Evolutionary conservation across 495 filamentous ascomycete genomes (phyloP).

Genomic region (Trichoderma virens): DNA sequence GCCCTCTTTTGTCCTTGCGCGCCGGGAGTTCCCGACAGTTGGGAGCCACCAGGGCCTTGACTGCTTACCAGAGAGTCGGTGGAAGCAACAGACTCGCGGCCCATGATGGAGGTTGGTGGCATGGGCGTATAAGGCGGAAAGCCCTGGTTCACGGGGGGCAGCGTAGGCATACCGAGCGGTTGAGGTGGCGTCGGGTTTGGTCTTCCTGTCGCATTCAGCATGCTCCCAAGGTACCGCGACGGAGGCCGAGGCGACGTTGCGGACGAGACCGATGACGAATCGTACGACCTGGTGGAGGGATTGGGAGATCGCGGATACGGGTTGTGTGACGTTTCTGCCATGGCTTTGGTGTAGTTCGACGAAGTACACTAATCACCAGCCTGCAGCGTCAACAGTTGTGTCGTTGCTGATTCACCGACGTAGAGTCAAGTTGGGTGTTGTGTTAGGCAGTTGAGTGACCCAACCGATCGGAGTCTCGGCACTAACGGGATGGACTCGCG

Average conservation of each 20-base stretch:
- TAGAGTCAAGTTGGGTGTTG: neutral
- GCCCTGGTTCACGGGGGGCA: slow-evolving; percentile 27
- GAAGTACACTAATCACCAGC: neutral
- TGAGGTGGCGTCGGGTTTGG: slow-evolving; percentile 31
- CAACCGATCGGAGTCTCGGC: neutral
- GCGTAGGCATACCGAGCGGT: slow-evolving; percentile 35
- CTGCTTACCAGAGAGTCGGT: slow-evolving; percentile 45
- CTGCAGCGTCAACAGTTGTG: neutral
- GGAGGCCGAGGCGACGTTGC: slow-evolving; percentile 44
- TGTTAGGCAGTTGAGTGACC: slow-evolving; percentile 6
- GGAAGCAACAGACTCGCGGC: slow-evolving; percentile 46
- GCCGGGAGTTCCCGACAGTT: slow-evolving; percentile 31
- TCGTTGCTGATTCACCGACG: neutral
- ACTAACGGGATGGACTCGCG: neutral
- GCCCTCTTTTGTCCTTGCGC: slow-evolving; percentile 75
- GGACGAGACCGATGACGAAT: slow-evolving; percentile 48
- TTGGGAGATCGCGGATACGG: slow-evolving; percentile 47
- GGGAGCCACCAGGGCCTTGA: slow-evolving; percentile 37
- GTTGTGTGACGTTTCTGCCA: slow-evolving; percentile 47
- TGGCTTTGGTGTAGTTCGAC: slow-evolving; percentile 17
- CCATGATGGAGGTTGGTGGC: slow-evolving; percentile 31
- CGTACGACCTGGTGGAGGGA: slow-evolving; percentile 45
- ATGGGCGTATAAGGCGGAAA: slow-evolving; percentile 14
- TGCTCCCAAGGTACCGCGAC: slow-evolving; percentile 36
- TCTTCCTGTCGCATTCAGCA: slow-evolving; percentile 35